These are phyloP conservation scores for Acer campestre DNA, from an alignment of 345 rosid species.

Conservation along the genomic window DNA sequence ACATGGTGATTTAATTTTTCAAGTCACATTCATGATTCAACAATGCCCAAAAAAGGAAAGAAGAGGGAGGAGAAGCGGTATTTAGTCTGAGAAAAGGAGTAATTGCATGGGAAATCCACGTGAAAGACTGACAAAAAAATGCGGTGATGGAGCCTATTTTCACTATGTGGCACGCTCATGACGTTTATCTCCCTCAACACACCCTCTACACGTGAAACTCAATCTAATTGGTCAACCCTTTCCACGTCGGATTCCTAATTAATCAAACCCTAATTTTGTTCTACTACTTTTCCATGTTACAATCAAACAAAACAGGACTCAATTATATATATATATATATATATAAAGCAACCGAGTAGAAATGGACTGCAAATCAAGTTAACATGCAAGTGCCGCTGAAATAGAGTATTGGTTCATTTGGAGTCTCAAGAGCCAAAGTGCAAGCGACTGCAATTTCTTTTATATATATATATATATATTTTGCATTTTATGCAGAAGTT, in stretches of 20 bases:
- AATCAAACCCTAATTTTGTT: background rate
- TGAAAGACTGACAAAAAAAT: slow-evolving; percentile 37
- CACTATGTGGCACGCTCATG: slow-evolving; percentile 11
- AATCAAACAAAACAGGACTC: background rate
- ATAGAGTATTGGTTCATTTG: no score
- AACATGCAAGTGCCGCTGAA: background rate
- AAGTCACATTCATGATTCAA: background rate
- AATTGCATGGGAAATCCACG: slow-evolving; percentile 34
- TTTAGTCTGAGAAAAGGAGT: background rate
- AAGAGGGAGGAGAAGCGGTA: no score
- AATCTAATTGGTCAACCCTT: slow-evolving; percentile 18
- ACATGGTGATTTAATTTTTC: background rate
- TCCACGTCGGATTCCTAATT: slow-evolving; percentile 17
- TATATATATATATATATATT: no score
- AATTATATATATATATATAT: no score
- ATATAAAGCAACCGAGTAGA: no score
- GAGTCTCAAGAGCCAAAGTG: background rate
- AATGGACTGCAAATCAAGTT: no score
- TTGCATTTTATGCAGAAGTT: background rate
- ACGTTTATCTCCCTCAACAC: slow-evolving; percentile 15
- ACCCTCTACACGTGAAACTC: slow-evolving; percentile 36
- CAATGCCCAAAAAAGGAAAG: background rate
- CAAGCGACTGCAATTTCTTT: background rate
- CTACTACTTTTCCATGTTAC: background rate
- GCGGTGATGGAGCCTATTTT: slow-evolving; percentile 8